Conservation (phyloP, 2,329 filamentous ascomycete genomes). For the Verticillium alfalfae region DNA sequence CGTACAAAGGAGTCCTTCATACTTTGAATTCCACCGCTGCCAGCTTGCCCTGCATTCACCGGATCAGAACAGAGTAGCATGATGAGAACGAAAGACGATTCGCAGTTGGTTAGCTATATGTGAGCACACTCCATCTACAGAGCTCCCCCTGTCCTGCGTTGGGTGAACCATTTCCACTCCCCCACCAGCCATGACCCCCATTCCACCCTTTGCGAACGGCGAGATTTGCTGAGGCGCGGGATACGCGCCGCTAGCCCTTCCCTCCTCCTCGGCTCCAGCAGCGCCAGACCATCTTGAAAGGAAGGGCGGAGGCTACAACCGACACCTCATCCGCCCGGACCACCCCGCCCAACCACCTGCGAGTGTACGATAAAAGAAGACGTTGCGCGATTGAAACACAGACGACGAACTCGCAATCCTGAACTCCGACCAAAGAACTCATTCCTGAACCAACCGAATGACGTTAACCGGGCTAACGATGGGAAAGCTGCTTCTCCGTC, state of each 20-base stretch:
- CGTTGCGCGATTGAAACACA: background rate
- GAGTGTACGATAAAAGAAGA: background rate
- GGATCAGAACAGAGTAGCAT: background rate
- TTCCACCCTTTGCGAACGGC: constrained; percentile 8
- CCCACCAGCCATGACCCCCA: constrained; percentile 1
- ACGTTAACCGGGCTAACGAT: background rate
- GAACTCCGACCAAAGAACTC: constrained; percentile 12
- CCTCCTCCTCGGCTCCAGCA: background rate
- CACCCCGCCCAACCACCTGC: background rate
- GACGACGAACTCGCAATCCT: constrained; percentile 9
- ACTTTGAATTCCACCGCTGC: no score
- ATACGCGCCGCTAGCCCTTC: background rate
- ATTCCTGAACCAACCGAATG: constrained; percentile 5
- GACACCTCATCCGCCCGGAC: background rate
- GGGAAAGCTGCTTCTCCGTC: background rate
- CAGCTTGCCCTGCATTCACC: no score
- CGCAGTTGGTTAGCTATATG: constrained; percentile 9
- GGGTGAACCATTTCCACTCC: constrained; percentile 4
- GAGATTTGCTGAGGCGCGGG: background rate
- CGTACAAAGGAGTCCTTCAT: no score
- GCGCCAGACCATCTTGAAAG: background rate
- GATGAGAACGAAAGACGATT: constrained; percentile 1
- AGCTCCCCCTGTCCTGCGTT: constrained; percentile 4
- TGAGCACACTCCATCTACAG: constrained; percentile 10
- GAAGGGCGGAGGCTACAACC: background rate